Evolutionary conservation across 2,329 filamentous ascomycete genomes (phyloP), one percentile per base, ranked within the genome.

Genomic region (Botrytis squamosa): DNA sequence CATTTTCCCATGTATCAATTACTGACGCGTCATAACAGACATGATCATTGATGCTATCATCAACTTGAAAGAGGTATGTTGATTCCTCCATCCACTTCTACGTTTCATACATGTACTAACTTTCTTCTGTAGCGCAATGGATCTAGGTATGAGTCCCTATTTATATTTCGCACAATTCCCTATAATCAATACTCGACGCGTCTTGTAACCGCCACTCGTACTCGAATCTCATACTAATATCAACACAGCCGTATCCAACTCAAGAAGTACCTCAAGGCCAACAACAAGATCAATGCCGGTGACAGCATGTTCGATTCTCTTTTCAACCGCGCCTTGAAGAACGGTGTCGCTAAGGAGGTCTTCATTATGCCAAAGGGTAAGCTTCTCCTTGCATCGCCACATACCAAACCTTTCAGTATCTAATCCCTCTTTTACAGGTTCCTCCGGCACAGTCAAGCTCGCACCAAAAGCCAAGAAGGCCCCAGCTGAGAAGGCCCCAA

Each of bases 241-340:
- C 59, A 70, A 59, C 57, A 66, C 72, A 83, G 82, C 78, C 91
- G 91, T 81, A 89, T 91, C 84, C 89, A 89, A 73, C 88, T 93
- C 82, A 92, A 92, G 87, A 93, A 93, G 83, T 93, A 93, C 82
- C 89, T 93, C 78, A 86, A 87, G 82, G 87, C 88, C 81, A 93
- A 92, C 88, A 92, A 92, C 86, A 88, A 88, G 80, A 85, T 91
- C 79, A 85, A 84, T 77, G 84, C 87, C 72, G 86, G 84, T 77
- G 86, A 88, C 76, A 83, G 84, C 72, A 85, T 86, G 73, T 92
- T 93, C 82, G 90, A 90, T 82, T 84, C 84, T 79, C 89, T 91
- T 63, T 90, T 93, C 86, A 93, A 92, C 87, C 87, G 88, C 78
- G 90, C 91, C 73, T 86, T 93, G 80, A 85, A 88, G 82, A 83